Evolutionary conservation across 192 early-diverging fungal genomes (phyloP).

Genomic region (Borealophlyctis nickersoniae): DNA sequence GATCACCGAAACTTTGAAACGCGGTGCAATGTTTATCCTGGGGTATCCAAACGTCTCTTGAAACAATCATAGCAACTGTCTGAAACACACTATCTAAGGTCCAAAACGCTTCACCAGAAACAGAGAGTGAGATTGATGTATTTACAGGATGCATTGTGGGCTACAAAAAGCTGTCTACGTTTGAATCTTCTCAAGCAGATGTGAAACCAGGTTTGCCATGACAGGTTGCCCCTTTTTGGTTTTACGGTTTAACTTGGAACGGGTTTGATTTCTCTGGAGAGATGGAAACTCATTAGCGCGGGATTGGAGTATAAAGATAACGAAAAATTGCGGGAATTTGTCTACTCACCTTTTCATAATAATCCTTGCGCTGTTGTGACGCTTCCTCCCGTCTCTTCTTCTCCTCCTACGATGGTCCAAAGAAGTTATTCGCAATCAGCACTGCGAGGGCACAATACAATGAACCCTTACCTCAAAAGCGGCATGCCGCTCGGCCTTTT

Average conservation of each 20-base stretch:
- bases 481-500: constrained; percentile 17
- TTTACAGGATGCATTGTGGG: no score
- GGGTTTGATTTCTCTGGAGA: constrained; percentile 20
- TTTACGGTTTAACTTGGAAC: constrained; percentile 17
- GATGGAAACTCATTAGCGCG: background rate
- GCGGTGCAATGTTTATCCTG: no score
- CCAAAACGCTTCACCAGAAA: no score
- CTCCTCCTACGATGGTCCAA: background rate
- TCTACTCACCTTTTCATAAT: constrained; percentile 21
- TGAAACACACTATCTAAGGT: no score
- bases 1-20: no score
- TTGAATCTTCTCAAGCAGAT: constrained; percentile 36
- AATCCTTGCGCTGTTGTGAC: constrained; percentile 10
- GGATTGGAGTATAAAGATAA: background rate
- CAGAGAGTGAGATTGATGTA: no score
- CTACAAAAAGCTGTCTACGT: no score
- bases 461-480: constrained; percentile 13
- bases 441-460: background rate
- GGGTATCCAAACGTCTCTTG: no score
- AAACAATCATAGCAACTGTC: no score
- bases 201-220: constrained; percentile 34
- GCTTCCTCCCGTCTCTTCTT: constrained; percentile 13
- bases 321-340: no score
- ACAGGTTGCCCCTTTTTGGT: constrained; percentile 42
- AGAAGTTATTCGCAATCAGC: no score